phyloP scores from a whole-genome alignment of 495 filamentous ascomycete species.

The Talaromyces nanjingensis region DNA sequence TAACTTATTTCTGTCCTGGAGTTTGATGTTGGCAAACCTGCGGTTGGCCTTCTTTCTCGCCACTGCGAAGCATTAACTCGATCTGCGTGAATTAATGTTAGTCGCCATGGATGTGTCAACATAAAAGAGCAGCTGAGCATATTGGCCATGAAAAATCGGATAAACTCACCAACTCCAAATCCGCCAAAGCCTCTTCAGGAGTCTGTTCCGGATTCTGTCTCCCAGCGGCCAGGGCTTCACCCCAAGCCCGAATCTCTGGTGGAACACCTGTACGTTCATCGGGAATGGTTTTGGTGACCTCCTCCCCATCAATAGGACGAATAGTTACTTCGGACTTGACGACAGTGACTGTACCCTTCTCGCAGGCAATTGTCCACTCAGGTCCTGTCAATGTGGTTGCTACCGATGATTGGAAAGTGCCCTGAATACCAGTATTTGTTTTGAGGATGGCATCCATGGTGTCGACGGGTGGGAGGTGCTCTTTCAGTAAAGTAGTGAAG shows the following conservation, averaged over 20 bases:
- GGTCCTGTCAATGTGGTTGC: constrained; percentile 48
- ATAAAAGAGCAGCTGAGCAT: neutral
- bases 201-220: constrained; percentile 43
- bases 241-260: constrained; percentile 57
- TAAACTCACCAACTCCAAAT: constrained; percentile 45
- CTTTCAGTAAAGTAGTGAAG: constrained; percentile 42
- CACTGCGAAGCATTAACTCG: constrained; percentile 18
- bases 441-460: constrained; percentile 53
- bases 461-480: constrained; percentile 58
- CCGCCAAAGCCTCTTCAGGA: constrained; percentile 55
- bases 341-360: constrained; percentile 37
- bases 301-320: constrained; percentile 13
- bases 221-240: constrained; percentile 41
- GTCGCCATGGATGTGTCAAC: neutral
- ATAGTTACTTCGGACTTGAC: constrained; percentile 37
- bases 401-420: constrained; percentile 48
- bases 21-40: constrained; percentile 1
- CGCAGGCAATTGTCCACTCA: constrained; percentile 44
- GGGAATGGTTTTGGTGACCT: constrained; percentile 33
- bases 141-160: neutral
- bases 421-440: constrained; percentile 47
- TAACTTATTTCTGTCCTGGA: neutral
- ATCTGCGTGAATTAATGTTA: constrained; percentile 2
- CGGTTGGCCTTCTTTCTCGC: constrained; percentile 6
- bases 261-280: constrained; percentile 47